Percentiles rank a stretch among this genome's conserved stretches.
These are phyloP conservation scores for Biscogniauxia mediterranea DNA, from an alignment of 2,329 filamentous ascomycete species.

Conservation along the genomic window DNA sequence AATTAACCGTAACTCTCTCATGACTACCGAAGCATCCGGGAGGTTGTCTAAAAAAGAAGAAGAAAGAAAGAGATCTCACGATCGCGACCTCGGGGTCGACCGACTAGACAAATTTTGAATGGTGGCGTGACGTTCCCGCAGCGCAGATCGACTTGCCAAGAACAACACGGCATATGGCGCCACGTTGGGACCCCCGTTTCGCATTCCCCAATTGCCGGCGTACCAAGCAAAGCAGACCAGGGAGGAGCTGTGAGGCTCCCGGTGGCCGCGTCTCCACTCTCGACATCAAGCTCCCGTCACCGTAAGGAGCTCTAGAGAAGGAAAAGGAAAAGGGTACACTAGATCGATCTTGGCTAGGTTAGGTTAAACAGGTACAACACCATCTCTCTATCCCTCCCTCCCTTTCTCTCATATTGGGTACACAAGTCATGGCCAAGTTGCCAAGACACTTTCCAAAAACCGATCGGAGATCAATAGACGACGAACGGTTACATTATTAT, in stretches of 20 bases:
- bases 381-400: too few relatives aligned
- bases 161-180: not conserved
- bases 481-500: too few relatives aligned
- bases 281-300: not conserved
- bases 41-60: not conserved
- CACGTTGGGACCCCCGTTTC: not conserved
- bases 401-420: too few relatives aligned
- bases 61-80: not conserved
- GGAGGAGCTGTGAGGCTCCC: constrained; percentile 1
- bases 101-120: not conserved
- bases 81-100: not conserved
- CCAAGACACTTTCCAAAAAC: too few relatives aligned
- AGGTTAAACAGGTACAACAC: not conserved
- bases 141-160: not conserved
- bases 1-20: not conserved
- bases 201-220: constrained; percentile 1
- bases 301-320: not conserved
- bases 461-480: too few relatives aligned
- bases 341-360: too few relatives aligned
- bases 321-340: too few relatives aligned
- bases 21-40: not conserved
- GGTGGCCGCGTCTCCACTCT: not conserved
- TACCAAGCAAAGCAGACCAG: not conserved
- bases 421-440: too few relatives aligned
- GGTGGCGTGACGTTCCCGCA: constrained; percentile 3